Evolutionary conservation across 2,329 filamentous ascomycete genomes (phyloP).

Genomic region (Elsinoe australis): DNA sequence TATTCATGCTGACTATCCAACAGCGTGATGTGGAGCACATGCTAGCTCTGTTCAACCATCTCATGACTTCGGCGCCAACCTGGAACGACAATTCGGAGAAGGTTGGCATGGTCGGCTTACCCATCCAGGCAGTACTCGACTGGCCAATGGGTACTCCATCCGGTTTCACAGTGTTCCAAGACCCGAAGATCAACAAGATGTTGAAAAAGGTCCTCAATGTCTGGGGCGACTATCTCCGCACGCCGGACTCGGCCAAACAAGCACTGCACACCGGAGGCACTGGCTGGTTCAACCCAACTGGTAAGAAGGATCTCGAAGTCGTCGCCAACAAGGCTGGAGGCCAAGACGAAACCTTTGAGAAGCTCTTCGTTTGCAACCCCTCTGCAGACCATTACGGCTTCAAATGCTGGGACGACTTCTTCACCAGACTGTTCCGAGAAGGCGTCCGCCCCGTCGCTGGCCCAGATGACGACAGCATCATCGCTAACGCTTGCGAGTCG

Average conservation of each 20-base stretch:
- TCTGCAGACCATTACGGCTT: slow-evolving; percentile 50
- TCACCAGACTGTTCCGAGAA: slow-evolving; percentile 52
- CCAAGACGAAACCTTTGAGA: slow-evolving; percentile 33
- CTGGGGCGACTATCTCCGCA: slow-evolving; percentile 37
- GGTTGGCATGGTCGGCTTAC: slow-evolving; percentile 49
- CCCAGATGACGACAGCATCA: slow-evolving; percentile 47
- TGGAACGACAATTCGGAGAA: no score
- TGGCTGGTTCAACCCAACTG: slow-evolving; percentile 37
- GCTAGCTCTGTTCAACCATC: no score
- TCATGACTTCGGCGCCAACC: no score
- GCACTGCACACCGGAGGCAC: slow-evolving; percentile 17
- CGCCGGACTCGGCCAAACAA: not conserved
- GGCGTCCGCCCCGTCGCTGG: slow-evolving; percentile 51
- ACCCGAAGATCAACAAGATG: slow-evolving; percentile 43
- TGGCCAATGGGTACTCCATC: slow-evolving; percentile 52
- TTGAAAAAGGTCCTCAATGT: slow-evolving; percentile 46
- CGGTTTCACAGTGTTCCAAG: slow-evolving; percentile 49
- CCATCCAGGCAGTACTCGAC: slow-evolving; percentile 51
- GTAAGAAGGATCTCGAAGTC: slow-evolving; percentile 32
- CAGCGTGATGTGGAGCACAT: no score
- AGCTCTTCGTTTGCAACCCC: slow-evolving; percentile 54
- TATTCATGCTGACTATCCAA: no score
- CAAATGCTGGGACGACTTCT: slow-evolving; percentile 64
- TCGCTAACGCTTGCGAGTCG: slow-evolving; percentile 60
- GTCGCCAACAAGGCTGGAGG: slow-evolving; percentile 27